These are phyloP conservation scores for Xylaria cubensis DNA, from an alignment of 495 filamentous ascomycete genomes.

Conservation along the genomic window DNA sequence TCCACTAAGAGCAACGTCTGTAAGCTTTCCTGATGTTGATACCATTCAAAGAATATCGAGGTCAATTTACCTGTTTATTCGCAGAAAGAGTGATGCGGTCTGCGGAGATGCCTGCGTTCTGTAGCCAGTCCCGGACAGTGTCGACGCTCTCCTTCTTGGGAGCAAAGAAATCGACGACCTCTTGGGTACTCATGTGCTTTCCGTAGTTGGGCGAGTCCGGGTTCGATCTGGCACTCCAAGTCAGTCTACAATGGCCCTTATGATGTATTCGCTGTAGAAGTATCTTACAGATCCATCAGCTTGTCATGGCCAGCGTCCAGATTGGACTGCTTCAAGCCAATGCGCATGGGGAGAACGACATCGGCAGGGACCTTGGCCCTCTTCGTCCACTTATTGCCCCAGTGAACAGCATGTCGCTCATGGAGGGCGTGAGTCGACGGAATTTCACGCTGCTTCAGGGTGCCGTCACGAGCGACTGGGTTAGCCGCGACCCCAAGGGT, in stretches of 20 bases:
- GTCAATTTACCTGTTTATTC: conserved; percentile 35
- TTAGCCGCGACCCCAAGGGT: conserved; percentile 32
- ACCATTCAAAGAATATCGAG: too few relatives aligned
- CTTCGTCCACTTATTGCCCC: conserved; percentile 34
- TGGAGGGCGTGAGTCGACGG: conserved; percentile 41
- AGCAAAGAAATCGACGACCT: conserved; percentile 61
- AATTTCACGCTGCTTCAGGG: conserved; percentile 33
- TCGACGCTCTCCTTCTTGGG: conserved; percentile 51
- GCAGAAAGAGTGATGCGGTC: conserved; percentile 29
- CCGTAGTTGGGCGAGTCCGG: conserved; percentile 64
- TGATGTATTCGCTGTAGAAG: not conserved
- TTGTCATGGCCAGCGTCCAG: conserved; percentile 39
- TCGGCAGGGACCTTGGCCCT: conserved; percentile 29
- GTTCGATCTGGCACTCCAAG: conserved; percentile 75
- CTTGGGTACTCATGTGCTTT: conserved; percentile 55
- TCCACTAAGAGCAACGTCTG: conserved; percentile 37
- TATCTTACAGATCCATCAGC: conserved; percentile 43
- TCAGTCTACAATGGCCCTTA: conserved; percentile 50
- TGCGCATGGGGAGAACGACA: conserved; percentile 40
- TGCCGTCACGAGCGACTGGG: conserved; percentile 28
- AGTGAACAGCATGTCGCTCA: conserved; percentile 43
- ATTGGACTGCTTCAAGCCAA: conserved; percentile 43
- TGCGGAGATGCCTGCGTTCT: conserved; percentile 54
- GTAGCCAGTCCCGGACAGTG: conserved; percentile 57
- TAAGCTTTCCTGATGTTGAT: conserved; percentile 44